Conservation (phyloP, 1,139 yeast species). For the Hemisphaericaspora xylanilytica region DNA sequence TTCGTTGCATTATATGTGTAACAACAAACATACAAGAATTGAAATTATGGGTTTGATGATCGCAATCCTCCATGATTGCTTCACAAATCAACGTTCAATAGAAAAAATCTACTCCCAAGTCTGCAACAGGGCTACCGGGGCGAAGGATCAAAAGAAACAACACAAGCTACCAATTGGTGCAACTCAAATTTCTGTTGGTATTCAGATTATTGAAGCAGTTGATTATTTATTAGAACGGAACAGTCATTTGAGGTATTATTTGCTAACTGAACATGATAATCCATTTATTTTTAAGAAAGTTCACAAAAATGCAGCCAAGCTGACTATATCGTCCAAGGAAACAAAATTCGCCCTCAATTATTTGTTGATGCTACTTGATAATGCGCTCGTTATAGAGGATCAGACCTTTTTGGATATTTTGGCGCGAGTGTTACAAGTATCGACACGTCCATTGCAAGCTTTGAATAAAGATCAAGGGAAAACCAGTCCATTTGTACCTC, state of each 20-base stretch:
- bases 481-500: conserved; percentile 50
- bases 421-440: conserved; percentile 70
- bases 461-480: conserved; percentile 28
- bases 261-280: conserved; percentile 79
- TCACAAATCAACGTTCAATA: conserved; percentile 56
- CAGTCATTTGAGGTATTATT: conserved; percentile 67
- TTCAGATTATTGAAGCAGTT: conserved; percentile 74
- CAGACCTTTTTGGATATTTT: conserved; percentile 73
- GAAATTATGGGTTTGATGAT: conserved; percentile 74
- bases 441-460: conserved; percentile 68
- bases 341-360: conserved; percentile 71
- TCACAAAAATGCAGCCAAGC: conserved; percentile 25
- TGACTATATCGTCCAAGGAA: conserved; percentile 16
- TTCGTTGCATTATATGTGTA: conserved; percentile 65
- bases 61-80: conserved; percentile 73
- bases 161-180: conserved; percentile 56
- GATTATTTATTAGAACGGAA: conserved; percentile 71
- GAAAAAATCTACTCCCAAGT: conserved; percentile 66
- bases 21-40: conserved; percentile 72
- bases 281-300: conserved; percentile 45
- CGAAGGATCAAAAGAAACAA: conserved; percentile 16
- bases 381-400: conserved; percentile 64
- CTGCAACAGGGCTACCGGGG: conserved; percentile 31
- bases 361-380: conserved; percentile 61
- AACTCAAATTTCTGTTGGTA: conserved; percentile 68